Conservation (phyloP, 2,329 filamentous ascomycete species). For the Orbilia brochopaga region DNA sequence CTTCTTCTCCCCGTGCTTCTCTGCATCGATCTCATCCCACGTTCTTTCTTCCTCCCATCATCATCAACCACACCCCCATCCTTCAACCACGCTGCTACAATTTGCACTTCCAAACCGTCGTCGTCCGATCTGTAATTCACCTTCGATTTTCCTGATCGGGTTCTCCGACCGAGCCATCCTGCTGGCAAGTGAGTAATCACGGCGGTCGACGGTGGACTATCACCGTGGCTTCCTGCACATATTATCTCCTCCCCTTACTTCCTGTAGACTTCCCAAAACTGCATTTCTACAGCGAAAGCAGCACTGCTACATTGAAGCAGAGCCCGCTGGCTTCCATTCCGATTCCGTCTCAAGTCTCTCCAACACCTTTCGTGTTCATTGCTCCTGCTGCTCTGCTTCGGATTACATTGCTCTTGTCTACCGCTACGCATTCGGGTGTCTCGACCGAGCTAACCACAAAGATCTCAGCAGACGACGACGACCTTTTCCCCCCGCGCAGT, state of each 20-base stretch:
- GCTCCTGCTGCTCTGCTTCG: not conserved
- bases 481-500: not conserved
- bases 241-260: conserved; percentile 5
- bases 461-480: conserved; percentile 8
- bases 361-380: not conserved
- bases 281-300: not conserved
- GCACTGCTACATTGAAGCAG: not conserved
- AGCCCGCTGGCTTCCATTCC: not conserved
- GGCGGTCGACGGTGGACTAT: conserved; percentile 12
- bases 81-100: not conserved
- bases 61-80: conserved; percentile 30
- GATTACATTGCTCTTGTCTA: not conserved
- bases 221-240: not conserved
- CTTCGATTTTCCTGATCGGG: conserved; percentile 16
- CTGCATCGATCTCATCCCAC: too few relatives aligned
- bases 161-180: conserved; percentile 12
- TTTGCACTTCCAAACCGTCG: conserved; percentile 5
- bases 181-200: conserved; percentile 41
- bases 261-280: not conserved
- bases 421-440: conserved; percentile 14
- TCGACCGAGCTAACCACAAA: conserved; percentile 29
- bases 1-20: conserved; percentile 31
- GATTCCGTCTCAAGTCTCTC: not conserved
- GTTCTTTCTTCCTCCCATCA: too few relatives aligned
- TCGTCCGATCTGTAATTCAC: conserved; percentile 3